Conservation (phyloP, 1,284 basidiomycete genomes). For the Cryptococcus depauperatus region DNA sequence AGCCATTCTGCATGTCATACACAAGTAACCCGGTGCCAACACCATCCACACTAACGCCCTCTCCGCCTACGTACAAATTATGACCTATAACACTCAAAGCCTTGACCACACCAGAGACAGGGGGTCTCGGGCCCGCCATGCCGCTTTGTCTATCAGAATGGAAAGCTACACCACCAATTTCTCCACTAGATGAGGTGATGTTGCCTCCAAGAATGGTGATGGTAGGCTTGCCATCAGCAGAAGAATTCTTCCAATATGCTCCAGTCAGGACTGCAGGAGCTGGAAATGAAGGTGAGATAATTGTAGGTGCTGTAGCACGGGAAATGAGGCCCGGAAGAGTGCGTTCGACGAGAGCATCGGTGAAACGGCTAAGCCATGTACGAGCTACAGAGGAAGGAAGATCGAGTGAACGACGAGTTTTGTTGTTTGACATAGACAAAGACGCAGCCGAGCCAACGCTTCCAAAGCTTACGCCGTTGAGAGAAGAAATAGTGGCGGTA, state of each 20-base stretch:
- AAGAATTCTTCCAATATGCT: slow-evolving; percentile 79
- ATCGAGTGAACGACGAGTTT: slow-evolving; percentile 45
- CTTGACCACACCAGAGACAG: slow-evolving; percentile 60
- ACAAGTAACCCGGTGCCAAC: slow-evolving; percentile 59
- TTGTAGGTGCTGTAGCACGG: slow-evolving; percentile 49
- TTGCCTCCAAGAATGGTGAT: slow-evolving; percentile 81
- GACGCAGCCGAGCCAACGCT: slow-evolving; percentile 19
- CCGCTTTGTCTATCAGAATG: slow-evolving; percentile 58
- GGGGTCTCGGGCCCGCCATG: slow-evolving; percentile 52
- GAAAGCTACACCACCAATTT: slow-evolving; percentile 57
- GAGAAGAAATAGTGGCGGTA: slow-evolving; percentile 21
- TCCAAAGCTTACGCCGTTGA: slow-evolving; percentile 29
- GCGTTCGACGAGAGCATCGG: slow-evolving; percentile 18
- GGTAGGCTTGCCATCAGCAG: slow-evolving; percentile 51
- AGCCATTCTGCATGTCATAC: slow-evolving; percentile 60
- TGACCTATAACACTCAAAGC: slow-evolving; percentile 58
- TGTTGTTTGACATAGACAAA: slow-evolving; percentile 28
- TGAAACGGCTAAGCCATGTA: slow-evolving; percentile 28
- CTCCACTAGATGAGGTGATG: slow-evolving; percentile 53
- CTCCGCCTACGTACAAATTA: slow-evolving; percentile 68
- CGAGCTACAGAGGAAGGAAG: slow-evolving; percentile 50
- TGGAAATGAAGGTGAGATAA: slow-evolving; percentile 50
- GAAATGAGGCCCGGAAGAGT: slow-evolving; percentile 35
- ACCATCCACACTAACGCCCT: slow-evolving; percentile 41
- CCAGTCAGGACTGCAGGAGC: slow-evolving; percentile 79